Conservation (phyloP, 257 asterid genomes). For the Solanum habrochaites region DNA sequence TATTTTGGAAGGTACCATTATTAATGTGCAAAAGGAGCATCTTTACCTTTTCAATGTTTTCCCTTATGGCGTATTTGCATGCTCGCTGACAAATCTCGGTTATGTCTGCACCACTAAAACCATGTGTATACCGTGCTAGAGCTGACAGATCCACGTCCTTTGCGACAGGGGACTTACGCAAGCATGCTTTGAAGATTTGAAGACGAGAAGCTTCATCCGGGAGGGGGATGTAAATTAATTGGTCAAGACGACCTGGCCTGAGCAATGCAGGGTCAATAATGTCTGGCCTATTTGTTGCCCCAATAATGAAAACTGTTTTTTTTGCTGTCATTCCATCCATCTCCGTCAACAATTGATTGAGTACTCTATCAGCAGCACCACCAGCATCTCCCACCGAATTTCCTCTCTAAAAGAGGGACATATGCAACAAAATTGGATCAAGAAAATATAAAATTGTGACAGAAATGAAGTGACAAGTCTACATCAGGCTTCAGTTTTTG, state of each 20-base stretch:
- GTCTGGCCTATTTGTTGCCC: constrained; percentile 91
- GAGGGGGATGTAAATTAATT: constrained; percentile 76
- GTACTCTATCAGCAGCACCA: constrained; percentile 89
- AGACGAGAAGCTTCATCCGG: constrained; percentile 81
- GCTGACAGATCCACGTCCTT: constrained; percentile 71
- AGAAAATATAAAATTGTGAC: background rate
- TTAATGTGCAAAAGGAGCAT: background rate
- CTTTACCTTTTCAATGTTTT: constrained; percentile 73
- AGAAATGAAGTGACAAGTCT: background rate
- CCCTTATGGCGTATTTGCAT: constrained; percentile 85
- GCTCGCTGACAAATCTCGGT: constrained; percentile 93
- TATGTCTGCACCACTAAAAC: constrained; percentile 88
- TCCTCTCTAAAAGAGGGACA: constrained; percentile 45
- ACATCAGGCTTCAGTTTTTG: background rate
- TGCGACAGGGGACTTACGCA: constrained; percentile 72
- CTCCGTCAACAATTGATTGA: constrained; percentile 83
- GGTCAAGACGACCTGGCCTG: constrained; percentile 90
- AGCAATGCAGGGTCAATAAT: constrained; percentile 82
- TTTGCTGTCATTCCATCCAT: constrained; percentile 94
- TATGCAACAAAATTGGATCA: background rate
- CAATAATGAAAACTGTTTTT: constrained; percentile 87
- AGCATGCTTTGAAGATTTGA: constrained; percentile 72
- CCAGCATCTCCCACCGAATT: constrained; percentile 80
- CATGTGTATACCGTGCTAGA: constrained; percentile 77
- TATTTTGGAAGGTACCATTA: background rate